Base-by-base conservation (phyloP, 1,284 basidiomycete genomes). In the Psilocybe mexicana region DNA sequence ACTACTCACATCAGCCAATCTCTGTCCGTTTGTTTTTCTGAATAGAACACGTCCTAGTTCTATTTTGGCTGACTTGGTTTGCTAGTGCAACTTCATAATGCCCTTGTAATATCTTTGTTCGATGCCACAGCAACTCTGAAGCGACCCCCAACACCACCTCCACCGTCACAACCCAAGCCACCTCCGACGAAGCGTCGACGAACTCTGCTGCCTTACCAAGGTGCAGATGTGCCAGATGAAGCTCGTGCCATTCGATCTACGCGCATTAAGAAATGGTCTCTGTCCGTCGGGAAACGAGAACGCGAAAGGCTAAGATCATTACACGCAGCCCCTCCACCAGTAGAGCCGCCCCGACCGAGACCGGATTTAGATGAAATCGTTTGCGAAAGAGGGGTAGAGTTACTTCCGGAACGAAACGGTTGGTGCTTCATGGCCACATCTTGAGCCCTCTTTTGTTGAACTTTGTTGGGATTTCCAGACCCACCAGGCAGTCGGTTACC, bases 91-190 rank as follows among this genome's bases (percentile, higher is more conserved):
- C 75, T 92, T 2, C 90, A 93, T 67, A 93, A 93, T 70, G 83
- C 90, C 2, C 78, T 93, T 28, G 85, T 93, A 47, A 90, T 92
- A 40, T 90, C 91, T 2, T 72, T 93, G 10, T 89, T 93, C 61
- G 89, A 90, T 67, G 86, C 87, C 23, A 89, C 90, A 0, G 82
- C 86, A 0, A 72, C 72, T 23, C 83, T 87, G 63, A 83, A 83
- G 60, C 79, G 83, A 46, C 83, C 83, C 11, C 82, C 83, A 0
- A 84, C 84, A 0, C 82, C 86, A 0, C 85, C 87, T 23, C 82
- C 84, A 0, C 82, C 81, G 14, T 76, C 85, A 50, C 70, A 75
- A 2, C 80, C 86, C 4, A 88, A 88, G 61, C 80, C 80, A 3
- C 83, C 85, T n/a, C 79, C 84, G 1, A 78, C 83, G 44, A 93